Evolutionary conservation across 257 asterid species (phyloP).

Genomic region (Ilex aquifolium): DNA sequence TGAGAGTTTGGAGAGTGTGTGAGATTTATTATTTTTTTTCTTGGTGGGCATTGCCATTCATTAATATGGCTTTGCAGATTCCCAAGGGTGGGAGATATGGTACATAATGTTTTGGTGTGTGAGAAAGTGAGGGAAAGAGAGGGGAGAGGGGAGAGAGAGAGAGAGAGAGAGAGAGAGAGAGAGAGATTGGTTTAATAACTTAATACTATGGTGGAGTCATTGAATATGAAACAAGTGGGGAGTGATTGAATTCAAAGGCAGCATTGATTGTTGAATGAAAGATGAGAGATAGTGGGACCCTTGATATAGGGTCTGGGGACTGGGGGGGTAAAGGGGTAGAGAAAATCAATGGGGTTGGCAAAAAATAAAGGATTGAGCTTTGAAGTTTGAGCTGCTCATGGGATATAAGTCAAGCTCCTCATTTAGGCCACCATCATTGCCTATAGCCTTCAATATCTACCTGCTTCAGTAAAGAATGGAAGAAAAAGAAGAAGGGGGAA

Average conservation of each 20-base stretch:
- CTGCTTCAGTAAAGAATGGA: too few relatives aligned
- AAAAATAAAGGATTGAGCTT: conserved; percentile 17
- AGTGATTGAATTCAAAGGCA: conserved; percentile 47
- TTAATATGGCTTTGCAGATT: conserved; percentile 63
- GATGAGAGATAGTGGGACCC: conserved; percentile 40
- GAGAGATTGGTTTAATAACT: conserved; percentile 13
- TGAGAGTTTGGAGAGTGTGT: conserved; percentile 31
- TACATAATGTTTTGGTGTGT: conserved; percentile 48
- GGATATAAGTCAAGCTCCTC: conserved; percentile 26
- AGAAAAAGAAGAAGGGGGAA: conserved; percentile 8
- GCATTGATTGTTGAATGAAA: conserved; percentile 39
- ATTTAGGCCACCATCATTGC: conserved; percentile 28
- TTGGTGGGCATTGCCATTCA: conserved; percentile 36
- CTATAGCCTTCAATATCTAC: not conserved
- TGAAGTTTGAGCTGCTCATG: conserved; percentile 28
- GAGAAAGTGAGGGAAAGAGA: not conserved
- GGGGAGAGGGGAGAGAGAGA: conserved; percentile 1
- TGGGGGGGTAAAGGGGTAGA: not conserved
- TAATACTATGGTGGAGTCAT: conserved; percentile 40
- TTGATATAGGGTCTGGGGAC: conserved; percentile 4
- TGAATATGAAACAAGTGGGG: conserved; percentile 23
- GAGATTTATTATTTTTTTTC: conserved; percentile 19
- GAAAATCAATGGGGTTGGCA: conserved; percentile 31
- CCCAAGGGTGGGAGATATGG: conserved; percentile 77
- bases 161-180: conserved; percentile 1